Evolutionary conservation across 2,329 filamentous ascomycete genomes (phyloP).

Genomic region (Cordyceps cateniannulata): DNA sequence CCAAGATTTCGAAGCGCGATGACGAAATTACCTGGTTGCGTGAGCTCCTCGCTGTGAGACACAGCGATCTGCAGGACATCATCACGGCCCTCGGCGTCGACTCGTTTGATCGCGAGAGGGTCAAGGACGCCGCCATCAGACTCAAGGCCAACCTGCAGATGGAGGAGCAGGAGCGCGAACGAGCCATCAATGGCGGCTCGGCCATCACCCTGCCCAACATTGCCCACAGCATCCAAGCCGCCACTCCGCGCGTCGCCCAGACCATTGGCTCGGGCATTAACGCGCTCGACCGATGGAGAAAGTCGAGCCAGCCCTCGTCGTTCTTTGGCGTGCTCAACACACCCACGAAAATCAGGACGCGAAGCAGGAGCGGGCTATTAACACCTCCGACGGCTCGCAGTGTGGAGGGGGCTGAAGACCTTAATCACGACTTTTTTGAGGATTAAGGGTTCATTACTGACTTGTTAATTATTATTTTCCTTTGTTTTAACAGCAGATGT

Average conservation of each 20-base stretch:
- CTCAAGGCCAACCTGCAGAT: constrained; percentile 93
- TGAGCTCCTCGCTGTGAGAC: constrained; percentile 82
- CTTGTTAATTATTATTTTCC: constrained; percentile 17
- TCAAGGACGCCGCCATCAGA: constrained; percentile 87
- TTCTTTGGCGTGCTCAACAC: constrained; percentile 42
- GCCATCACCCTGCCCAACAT: constrained; percentile 66
- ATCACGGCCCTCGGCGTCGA: constrained; percentile 72
- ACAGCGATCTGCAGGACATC: constrained; percentile 88
- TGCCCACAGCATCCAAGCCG: constrained; percentile 69
- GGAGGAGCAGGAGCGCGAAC: constrained; percentile 93
- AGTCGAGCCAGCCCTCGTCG: constrained; percentile 48
- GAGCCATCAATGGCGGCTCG: constrained; percentile 66
- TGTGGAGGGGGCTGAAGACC: constrained; percentile 36
- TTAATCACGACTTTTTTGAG: constrained; percentile 54
- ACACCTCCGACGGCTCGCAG: constrained; percentile 75
- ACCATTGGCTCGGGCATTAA: constrained; percentile 71
- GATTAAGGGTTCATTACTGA: constrained; percentile 22
- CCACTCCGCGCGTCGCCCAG: constrained; percentile 77
- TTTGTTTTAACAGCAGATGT: constrained; percentile 20
- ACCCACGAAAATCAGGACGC: constrained; percentile 23
- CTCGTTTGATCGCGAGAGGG: constrained; percentile 67
- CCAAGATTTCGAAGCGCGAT: constrained; percentile 83
- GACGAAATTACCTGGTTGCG: constrained; percentile 94
- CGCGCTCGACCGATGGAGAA: constrained; percentile 96
- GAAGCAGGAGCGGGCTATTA: constrained; percentile 59